Evolutionary conservation across 225 moss, liverwort and hornwort species (phyloP).

Genomic region (Bryoerythrophyllum caledonicum): DNA sequence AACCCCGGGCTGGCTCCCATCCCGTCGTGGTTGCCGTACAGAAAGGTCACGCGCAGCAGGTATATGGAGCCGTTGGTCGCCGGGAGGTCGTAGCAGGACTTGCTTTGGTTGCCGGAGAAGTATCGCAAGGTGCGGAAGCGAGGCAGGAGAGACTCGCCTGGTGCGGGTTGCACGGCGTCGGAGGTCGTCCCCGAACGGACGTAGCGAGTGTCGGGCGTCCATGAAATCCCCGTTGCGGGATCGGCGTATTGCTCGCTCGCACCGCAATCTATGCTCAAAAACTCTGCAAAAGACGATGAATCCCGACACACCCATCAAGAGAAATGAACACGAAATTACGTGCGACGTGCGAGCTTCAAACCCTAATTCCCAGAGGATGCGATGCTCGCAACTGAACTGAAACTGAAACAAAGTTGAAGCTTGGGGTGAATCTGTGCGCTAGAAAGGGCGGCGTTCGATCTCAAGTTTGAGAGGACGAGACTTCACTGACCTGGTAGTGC

Average conservation of each 20-base stretch:
- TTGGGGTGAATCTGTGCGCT: too few species aligned
- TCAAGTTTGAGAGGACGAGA: too few species aligned
- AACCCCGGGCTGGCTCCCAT: background rate
- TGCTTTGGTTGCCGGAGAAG: slow-evolving; percentile 21
- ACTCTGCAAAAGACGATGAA: slow-evolving; percentile 12
- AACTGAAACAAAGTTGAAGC: too few species aligned
- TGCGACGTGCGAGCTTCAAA: background rate
- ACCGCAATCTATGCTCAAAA: slow-evolving; percentile 35
- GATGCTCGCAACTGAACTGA: too few species aligned
- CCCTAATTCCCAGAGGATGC: background rate
- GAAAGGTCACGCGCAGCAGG: slow-evolving; percentile 36
- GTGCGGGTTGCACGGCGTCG: too few species aligned
- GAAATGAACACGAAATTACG: too few species aligned
- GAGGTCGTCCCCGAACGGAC: background rate
- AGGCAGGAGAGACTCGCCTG: background rate
- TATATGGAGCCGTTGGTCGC: slow-evolving; percentile 11
- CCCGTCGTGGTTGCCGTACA: slow-evolving; percentile 34
- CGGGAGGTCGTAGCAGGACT: slow-evolving; percentile 39
- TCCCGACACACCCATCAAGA: too few species aligned
- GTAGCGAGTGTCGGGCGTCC: slow-evolving; percentile 19
- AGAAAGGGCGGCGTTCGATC: too few species aligned
- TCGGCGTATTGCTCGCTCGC: slow-evolving; percentile 18
- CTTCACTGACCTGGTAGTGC: slow-evolving; percentile 3
- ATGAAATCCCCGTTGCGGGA: slow-evolving; percentile 2
- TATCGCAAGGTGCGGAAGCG: slow-evolving; percentile 19